These are phyloP conservation scores for Cytospora mali DNA, from an alignment of 2,329 filamentous ascomycete species.

Conservation along the genomic window DNA sequence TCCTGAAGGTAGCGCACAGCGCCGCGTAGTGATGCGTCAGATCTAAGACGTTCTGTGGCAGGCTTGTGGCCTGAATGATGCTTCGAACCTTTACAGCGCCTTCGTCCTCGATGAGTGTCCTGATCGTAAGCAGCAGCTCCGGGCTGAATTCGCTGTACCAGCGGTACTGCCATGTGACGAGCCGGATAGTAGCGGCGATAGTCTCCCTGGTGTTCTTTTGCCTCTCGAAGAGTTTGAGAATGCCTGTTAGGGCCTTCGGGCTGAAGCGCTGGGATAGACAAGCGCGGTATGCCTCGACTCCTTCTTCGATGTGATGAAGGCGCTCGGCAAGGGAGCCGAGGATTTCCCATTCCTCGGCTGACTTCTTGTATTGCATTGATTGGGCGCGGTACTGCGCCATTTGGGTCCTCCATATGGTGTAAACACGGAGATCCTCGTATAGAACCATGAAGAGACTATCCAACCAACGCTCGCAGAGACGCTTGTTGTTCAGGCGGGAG, in stretches of 20 bases:
- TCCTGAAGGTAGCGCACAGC: conserved; percentile 91
- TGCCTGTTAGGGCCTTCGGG: conserved; percentile 85
- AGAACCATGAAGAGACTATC: conserved; percentile 99
- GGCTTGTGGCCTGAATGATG: conserved; percentile 92
- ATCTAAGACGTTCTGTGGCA: conserved; percentile 91
- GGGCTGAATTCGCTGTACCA: conserved; percentile 99
- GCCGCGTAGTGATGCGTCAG: conserved; percentile 95
- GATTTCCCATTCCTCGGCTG: conserved; percentile 97
- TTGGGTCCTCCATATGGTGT: conserved; percentile 98
- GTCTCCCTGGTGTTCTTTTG: conserved; percentile 78
- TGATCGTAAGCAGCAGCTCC: conserved; percentile 81
- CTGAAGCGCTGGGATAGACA: conserved; percentile 89
- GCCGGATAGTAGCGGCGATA: conserved; percentile 80
- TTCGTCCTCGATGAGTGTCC: conserved; percentile 94
- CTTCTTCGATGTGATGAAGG: conserved; percentile 88
- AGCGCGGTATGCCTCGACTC: conserved; percentile 87
- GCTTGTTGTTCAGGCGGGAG: conserved; percentile 94
- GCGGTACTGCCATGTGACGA: conserved; percentile 97
- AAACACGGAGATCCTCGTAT: conserved; percentile 95
- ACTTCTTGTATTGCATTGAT: conserved; percentile 94
- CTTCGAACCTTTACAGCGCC: conserved; percentile 96
- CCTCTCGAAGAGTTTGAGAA: conserved; percentile 78
- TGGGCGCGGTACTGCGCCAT: conserved; percentile 95
- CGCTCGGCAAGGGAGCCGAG: conserved; percentile 90
- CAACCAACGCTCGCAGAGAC: conserved; percentile 94